A percentile compares a stretch with the other conserved stretches of the same genome.
Evolutionary conservation across 2,329 filamentous ascomycete species (phyloP).

Genomic region (Coniella vitis): DNA sequence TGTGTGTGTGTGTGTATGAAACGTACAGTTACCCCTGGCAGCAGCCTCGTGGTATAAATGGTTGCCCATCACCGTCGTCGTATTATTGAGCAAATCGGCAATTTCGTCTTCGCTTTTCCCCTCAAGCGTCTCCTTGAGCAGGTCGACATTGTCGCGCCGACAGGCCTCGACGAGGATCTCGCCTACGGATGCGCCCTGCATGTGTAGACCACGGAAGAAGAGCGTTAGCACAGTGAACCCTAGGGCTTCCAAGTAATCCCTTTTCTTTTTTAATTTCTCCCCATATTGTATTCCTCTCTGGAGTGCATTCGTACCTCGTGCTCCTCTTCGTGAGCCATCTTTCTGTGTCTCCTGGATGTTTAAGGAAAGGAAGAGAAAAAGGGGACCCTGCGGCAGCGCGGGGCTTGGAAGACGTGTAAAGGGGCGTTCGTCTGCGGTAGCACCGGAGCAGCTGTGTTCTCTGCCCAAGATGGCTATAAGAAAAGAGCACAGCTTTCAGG

Average conservation of each 20-base stretch:
- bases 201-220: too few species aligned
- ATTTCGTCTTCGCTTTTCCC: slow-evolving; percentile 57
- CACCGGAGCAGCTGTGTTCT: too few species aligned
- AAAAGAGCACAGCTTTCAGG: too few species aligned
- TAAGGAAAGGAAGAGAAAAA: background rate
- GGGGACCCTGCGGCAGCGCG: background rate
- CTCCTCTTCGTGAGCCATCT: slow-evolving; percentile 21
- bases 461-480: too few species aligned
- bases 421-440: too few species aligned
- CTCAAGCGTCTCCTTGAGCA: slow-evolving; percentile 69
- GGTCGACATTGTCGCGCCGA: slow-evolving; percentile 83
- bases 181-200: slow-evolving; percentile 72
- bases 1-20: background rate
- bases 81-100: slow-evolving; percentile 74
- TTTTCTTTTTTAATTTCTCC: background rate
- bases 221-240: background rate
- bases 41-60: slow-evolving; percentile 87
- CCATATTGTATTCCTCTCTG: too few species aligned
- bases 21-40: slow-evolving; percentile 74
- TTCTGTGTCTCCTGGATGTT: background rate
- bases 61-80: slow-evolving; percentile 80
- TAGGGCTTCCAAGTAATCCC: background rate
- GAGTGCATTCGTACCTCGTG: slow-evolving; percentile 24
- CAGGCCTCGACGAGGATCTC: slow-evolving; percentile 90
- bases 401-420: too few species aligned